Conservation (phyloP, 345 rosid species). For the Hypericum androsaemum region DNA sequence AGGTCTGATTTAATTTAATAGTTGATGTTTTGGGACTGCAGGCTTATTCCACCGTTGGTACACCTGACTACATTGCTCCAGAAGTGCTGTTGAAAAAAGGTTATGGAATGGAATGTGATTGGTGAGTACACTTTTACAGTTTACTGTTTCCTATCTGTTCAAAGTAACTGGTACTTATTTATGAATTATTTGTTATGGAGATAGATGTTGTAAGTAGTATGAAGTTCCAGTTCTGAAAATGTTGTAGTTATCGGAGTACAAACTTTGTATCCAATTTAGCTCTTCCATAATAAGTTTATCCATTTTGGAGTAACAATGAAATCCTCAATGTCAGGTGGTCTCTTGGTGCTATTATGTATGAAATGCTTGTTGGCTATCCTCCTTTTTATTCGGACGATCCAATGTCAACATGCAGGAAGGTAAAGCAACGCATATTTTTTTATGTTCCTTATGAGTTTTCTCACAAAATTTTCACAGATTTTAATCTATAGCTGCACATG, state of each 20-base stretch:
- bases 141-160: no score
- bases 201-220: no score
- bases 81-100: conserved; percentile 11
- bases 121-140: not conserved
- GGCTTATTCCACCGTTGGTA: conserved; percentile 11
- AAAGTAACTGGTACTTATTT: no score
- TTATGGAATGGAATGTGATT: conserved; percentile 9
- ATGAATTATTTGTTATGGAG: no score
- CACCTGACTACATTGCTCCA: conserved; percentile 12
- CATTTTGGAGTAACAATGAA: no score
- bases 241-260: no score
- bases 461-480: no score
- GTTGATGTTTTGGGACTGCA: not conserved
- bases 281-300: no score
- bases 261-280: no score
- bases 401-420: conserved; percentile 93
- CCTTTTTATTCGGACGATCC: conserved; percentile 99
- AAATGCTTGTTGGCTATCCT: conserved; percentile 95
- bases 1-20: not conserved
- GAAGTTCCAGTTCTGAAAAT: no score
- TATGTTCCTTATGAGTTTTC: not conserved
- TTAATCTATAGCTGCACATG: no score
- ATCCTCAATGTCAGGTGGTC: conserved; percentile 60
- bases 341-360: conserved; percentile 93
- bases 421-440: conserved; percentile 7